A percentile compares a stretch with the other conserved stretches of the same genome.
Evolutionary conservation across 805 yeast species (phyloP).

Genomic region (Torulaspora franciscae): DNA sequence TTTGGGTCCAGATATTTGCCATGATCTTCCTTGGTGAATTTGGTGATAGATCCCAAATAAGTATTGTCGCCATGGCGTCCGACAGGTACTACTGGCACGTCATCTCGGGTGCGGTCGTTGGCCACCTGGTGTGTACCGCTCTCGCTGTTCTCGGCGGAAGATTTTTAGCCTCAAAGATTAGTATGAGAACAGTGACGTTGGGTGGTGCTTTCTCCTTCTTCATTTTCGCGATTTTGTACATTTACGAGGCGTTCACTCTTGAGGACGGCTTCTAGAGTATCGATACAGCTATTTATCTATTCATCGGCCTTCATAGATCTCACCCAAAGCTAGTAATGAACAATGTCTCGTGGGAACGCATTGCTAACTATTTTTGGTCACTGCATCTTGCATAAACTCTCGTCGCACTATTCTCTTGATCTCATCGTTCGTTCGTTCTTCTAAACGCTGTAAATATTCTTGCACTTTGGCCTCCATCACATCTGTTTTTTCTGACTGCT

Average conservation of each 20-base stretch:
- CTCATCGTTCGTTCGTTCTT: constrained; percentile 41
- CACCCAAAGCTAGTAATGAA: not conserved
- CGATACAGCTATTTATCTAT: not conserved
- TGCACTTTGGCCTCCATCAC: constrained; percentile 40
- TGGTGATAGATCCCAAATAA: constrained; percentile 98
- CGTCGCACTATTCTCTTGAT: constrained; percentile 39
- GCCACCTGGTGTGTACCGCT: constrained; percentile 82
- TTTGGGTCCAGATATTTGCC: constrained; percentile 88
- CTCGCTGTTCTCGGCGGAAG: constrained; percentile 95
- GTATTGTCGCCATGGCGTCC: constrained; percentile 98
- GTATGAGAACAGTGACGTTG: constrained; percentile 86
- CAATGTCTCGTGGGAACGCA: not conserved
- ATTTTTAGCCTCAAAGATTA: constrained; percentile 78
- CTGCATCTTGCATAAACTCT: constrained; percentile 20
- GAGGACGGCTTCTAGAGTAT: not conserved
- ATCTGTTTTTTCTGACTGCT: constrained; percentile 24
- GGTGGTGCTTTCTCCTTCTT: constrained; percentile 89
- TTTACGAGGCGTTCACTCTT: constrained; percentile 54
- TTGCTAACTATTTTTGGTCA: not conserved
- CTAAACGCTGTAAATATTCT: constrained; percentile 37
- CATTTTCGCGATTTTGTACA: constrained; percentile 73
- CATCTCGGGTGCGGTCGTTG: constrained; percentile 81
- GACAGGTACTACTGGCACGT: constrained; percentile 89
- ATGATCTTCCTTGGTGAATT: constrained; percentile 98
- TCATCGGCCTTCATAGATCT: not conserved